Evolutionary conservation across 78 protist species (phyloP), one percentile per base, ranked within the genome.

Genomic region (Guillardia theta): DNA sequence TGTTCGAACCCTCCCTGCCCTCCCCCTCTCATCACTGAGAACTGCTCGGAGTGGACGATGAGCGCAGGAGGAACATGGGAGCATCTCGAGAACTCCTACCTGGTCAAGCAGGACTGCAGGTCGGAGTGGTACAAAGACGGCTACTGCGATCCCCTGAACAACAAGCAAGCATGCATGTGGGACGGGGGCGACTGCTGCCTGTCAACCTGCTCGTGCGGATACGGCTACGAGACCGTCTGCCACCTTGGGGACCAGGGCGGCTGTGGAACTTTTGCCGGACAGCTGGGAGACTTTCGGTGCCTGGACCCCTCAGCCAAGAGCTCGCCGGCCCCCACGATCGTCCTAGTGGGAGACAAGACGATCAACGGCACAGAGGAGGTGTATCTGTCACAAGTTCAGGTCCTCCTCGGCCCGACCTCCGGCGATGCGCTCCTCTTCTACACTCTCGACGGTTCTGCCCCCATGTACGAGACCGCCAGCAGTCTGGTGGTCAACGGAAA

Each of bases 1-100:
- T 78, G 90, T 50, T 78, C 90, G 41, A 30, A 78, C 90, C 90
- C 90, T 4, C 90, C 90, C 48, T 78, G 90, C 90, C 90, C 90
- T 36, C 43, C 48, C 90, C 53, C 8, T 4, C 53, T 46, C 50
- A 45, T 78, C 90, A 78, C 90, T 27, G 90, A 30, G 37, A 30
- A 43, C 53, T 78, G 90, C 90, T 12, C 18, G 50, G 5, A 18
- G 30, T 78, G 90, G 90, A 45, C 30, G 37, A 27, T 78, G 43
- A 24, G 24, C 48, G 90, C 19, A 27, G 90, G 44, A 45, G 90
- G 90, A 10, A 48, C 41, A 4, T 78, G 90, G 90, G 21, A 24
- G n/a, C 33, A 33, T 43, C 27, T 33, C 46, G 83, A 12, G 45
- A 18, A 53, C 62, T 53, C 62, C 62, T 53, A 18, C 62, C 33